Evolutionary conservation across 805 yeast genomes (phyloP), one percentile per base, ranked within the genome.

Genomic region (Monosporozyma servazzii): DNA sequence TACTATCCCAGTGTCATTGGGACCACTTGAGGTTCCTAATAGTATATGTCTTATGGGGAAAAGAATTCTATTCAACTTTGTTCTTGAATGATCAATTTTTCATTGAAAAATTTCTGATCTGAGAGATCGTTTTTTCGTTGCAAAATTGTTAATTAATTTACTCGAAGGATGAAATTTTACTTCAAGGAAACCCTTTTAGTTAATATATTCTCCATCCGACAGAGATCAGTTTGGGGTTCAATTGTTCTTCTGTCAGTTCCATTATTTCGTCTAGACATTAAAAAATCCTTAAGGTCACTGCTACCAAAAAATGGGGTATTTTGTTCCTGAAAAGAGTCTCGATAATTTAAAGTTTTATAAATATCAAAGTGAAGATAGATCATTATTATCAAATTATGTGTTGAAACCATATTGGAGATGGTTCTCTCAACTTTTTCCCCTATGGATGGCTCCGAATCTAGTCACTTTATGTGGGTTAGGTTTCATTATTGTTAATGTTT

Each of bases 361-460:
- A 61, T 85, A 86, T 63, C 78, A 81, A 49, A 78, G 88, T 45
- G 95, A 86, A 60, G 98, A 90, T 65, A 83, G 83, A 55, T 88
- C 96, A 0, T 68, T 86, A 42, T 70, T 84, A 23, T 86, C 97
- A n/a, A 84, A 82, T 64, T 80, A 80, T 61, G 69, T 88, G 11
- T 72, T 90, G 59, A 88, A 86, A 65, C 87, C 84, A 49, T 90
- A 88, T 73, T 91, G 96, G 93, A 68, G 73, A 49, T 68, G 74
- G 54, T 84, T 88, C 64, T 90, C 84, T 33, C 65, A 72, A 45
- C 71, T 88, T 36, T 88, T 90, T 71, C 98, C 98, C 2, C 51
- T 76, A 54, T 82, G 82, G 78, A 80, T 91, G 84, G 97, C 97
- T 3, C 99, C 99, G 7, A 91, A 91, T 66, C 80, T 86, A 63